A percentile compares a stretch with the other conserved stretches of the same genome.
phyloP scores from a whole-genome alignment of 768 basidiomycete genomes.

The Leccinum incarnatum region DNA sequence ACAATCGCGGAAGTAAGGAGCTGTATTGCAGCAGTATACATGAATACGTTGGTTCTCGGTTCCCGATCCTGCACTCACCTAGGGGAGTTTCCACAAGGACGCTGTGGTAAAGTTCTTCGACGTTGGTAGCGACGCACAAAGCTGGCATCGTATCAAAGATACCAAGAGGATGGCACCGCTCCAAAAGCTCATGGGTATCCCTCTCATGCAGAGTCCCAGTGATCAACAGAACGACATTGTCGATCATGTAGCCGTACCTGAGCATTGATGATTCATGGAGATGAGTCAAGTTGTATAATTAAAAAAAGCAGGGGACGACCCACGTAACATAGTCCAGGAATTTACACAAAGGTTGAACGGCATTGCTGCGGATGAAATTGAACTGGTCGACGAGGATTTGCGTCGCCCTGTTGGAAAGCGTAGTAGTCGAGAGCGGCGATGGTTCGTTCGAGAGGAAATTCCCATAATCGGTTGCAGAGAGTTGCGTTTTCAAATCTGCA shows the following conservation, averaged over 20 bases:
- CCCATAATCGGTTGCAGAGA: slow-evolving; percentile 96
- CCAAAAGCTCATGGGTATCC: slow-evolving; percentile 94
- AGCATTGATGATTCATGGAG: background rate
- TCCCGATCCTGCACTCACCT: slow-evolving; percentile 51
- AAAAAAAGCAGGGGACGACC: slow-evolving; percentile 31
- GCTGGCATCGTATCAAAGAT: slow-evolving; percentile 99
- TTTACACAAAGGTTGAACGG: slow-evolving; percentile 85
- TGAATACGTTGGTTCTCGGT: slow-evolving; percentile 3
- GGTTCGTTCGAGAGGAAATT: slow-evolving; percentile 98
- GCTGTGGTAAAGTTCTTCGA: slow-evolving; percentile 95
- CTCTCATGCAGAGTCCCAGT: slow-evolving; percentile 96
- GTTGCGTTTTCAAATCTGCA: slow-evolving; percentile 92
- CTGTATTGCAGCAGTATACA: slow-evolving; percentile 32
- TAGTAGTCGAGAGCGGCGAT: slow-evolving; percentile 87
- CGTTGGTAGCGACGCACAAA: slow-evolving; percentile 97
- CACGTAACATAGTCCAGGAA: slow-evolving; percentile 99
- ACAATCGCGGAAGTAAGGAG: slow-evolving; percentile 96
- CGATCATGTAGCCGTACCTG: slow-evolving; percentile 99
- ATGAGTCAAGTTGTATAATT: slow-evolving; percentile 1
- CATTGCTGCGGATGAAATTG: slow-evolving; percentile 88
- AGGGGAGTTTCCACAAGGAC: slow-evolving; percentile 97
- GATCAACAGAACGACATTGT: slow-evolving; percentile 96
- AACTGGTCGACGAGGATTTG: slow-evolving; percentile 96
- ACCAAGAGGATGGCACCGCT: slow-evolving; percentile 95
- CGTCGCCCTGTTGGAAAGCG: slow-evolving; percentile 96